Evolutionary conservation across 192 early-diverging fungal species (phyloP), one percentile per base, ranked within the genome.

Genomic region (Coemansia sp.): DNA sequence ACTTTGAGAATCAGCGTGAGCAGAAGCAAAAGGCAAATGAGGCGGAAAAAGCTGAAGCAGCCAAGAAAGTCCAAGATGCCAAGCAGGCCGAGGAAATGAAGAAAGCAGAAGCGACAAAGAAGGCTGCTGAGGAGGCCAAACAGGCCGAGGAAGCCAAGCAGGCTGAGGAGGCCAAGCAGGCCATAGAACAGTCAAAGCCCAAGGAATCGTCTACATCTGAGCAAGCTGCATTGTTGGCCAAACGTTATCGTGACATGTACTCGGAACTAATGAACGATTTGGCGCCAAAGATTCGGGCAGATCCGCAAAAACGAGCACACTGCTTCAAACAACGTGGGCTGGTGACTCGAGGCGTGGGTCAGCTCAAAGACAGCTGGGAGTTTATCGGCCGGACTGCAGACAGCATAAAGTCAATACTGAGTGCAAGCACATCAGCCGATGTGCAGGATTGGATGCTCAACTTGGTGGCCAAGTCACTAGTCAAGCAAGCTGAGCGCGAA

Each of bases 401-500:
- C 59, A 72, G 32, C 8, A 56, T 21, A 21, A 21, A 21, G 21
- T 21, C 21, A 21, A 21, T 21, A 21, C 21, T 21, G 21, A 21
- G 21, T 21, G 21, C 21, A 21, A 21, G 21, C 21, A 21, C 21
- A 21, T 21, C 60, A 15, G 56, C 60, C 5, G 75, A 65, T 8
- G 63, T 67, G n/a, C 62, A 65, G 21, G 51, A 27, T 35, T 80
- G 77, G 77, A 71, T 80, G 62, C 65, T 72, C 23, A 80, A 80
- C 29, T 59, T 80, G n/a, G 62, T 65, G 21, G 77, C 77, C 3
- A 80, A 80, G 63, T 65, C 62, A 1, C 37, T 74, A 9, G 78
- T 81, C 29, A 71, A 71, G 59, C 78, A 81, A 55, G 78, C 78
- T 2, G 78, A 81, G 52, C 61, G 49, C 38, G 78, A 81, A 29